Base-by-base conservation (phyloP, 2,329 filamentous ascomycete genomes). In the Aspergillus aculeatinus region DNA sequence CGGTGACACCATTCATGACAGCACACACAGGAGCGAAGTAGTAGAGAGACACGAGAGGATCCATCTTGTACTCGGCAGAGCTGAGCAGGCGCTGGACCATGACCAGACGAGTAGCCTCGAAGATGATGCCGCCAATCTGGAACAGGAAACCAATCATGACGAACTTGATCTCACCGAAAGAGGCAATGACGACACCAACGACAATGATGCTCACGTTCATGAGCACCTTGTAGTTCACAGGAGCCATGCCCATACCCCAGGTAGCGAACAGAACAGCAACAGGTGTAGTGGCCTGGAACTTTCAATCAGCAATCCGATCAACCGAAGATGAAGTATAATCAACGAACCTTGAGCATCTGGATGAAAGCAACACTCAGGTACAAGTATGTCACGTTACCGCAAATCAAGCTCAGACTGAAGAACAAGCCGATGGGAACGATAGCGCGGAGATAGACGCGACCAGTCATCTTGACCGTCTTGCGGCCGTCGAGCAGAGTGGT, bases 401-500 rank as follows among this genome's bases (percentile, higher is more conserved):
- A 96, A 75, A 98, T 97, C 82, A 98, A 85, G 79, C 90, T 95
- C 81, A 96, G 82, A 75, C 90, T 95, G 87, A 97, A 98, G 82
- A 96, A 96, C 73, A 96, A 79, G 67, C 94, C 94, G 71, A 98
- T 97, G 57, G 94, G 94, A 47, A 96, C 89, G 67, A 98, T 96
- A 44, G 92, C 92, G 69, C 92, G 89, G 62, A 98, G 82, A 78
- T 98, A 98, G 71, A 98, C 88, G 65, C 89, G 89, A 68, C 92
- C 91, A 29, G 91, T 98, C 94, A 99, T 98, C 82, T 96, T 96
- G 62, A 98, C 92, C 48, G 89, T 91, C 82, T 97, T 96, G 71
- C 95, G 89, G 68, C 92, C 93, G 80, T 99, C 95, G 65, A 99
- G 90, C 57, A 96, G 82, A 44, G 83, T 89, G 48, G 94, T 98